Conservation (phyloP, 768 basidiomycete species). For the Lentinula boryana region DNA sequence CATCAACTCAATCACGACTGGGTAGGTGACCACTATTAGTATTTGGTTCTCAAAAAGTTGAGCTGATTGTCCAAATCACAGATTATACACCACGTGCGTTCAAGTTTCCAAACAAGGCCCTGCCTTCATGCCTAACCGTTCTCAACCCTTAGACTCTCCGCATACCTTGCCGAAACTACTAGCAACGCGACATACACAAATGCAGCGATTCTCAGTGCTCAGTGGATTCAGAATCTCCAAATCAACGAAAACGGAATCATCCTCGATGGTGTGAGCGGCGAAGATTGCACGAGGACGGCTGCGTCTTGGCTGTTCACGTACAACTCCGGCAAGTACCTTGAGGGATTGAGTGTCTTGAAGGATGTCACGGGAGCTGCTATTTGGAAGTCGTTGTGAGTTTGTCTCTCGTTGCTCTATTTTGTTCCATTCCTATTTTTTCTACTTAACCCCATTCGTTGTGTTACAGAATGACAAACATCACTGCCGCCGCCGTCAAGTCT, state of each 20-base stretch:
- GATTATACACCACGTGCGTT: constrained; percentile 34
- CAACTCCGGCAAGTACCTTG: constrained; percentile 48
- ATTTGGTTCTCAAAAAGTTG: not conserved
- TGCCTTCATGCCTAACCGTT: no score
- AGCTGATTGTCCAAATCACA: constrained; percentile 8
- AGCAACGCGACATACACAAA: constrained; percentile 36
- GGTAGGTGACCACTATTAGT: constrained; percentile 22
- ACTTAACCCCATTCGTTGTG: not conserved
- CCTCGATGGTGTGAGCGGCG: constrained; percentile 40
- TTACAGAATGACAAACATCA: constrained; percentile 28
- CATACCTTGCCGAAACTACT: constrained; percentile 42
- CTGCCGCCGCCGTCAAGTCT: constrained; percentile 35
- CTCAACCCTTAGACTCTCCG: constrained; percentile 32
- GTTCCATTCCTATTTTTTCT: constrained; percentile 8
- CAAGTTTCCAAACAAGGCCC: not conserved
- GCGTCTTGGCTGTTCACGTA: constrained; percentile 46
- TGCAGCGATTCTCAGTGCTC: constrained; percentile 39
- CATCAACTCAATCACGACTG: constrained; percentile 47
- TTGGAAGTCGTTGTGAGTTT: constrained; percentile 35
- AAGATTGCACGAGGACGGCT: constrained; percentile 41
- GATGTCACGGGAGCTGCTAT: constrained; percentile 33
- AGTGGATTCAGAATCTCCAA: constrained; percentile 43
- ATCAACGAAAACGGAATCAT: constrained; percentile 34
- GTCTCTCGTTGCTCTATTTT: not conserved
- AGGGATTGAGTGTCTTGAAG: constrained; percentile 41